These are phyloP conservation scores for Penicillium sp. DNA, from an alignment of 2,329 filamentous ascomycete genomes.

Conservation along the genomic window DNA sequence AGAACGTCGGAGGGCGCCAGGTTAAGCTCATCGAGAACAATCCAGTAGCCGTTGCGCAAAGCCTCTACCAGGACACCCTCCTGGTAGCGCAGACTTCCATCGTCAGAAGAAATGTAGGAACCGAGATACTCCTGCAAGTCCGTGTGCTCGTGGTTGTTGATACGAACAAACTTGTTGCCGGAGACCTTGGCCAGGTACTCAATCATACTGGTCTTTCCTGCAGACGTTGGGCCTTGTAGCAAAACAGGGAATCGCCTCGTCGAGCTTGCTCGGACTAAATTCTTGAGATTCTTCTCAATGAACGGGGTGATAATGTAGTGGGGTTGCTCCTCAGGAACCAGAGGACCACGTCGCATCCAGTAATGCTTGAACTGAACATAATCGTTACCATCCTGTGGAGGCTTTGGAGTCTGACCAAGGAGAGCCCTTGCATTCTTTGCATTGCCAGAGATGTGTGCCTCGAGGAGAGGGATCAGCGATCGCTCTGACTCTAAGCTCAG, in stretches of 20 bases:
- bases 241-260: conserved; percentile 90
- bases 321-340: conserved; percentile 65
- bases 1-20: conserved; percentile 94
- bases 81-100: conserved; percentile 85
- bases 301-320: conserved; percentile 98
- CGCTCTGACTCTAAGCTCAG: conserved; percentile 79
- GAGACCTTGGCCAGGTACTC: conserved; percentile 96
- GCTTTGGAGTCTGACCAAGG: conserved; percentile 72
- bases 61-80: conserved; percentile 93
- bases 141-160: conserved; percentile 99
- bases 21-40: conserved; percentile 96
- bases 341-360: conserved; percentile 78
- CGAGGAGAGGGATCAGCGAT: conserved; percentile 73
- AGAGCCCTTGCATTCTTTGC: conserved; percentile 69
- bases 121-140: conserved; percentile 97
- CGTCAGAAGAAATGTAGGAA: conserved; percentile 81
- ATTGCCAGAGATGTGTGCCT: conserved; percentile 72
- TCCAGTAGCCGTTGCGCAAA: conserved; percentile 91
- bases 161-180: conserved; percentile 94
- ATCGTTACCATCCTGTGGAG: conserved; percentile 69
- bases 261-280: conserved; percentile 88
- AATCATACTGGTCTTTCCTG: conserved; percentile 99
- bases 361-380: conserved; percentile 89
- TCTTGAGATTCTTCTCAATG: conserved; percentile 90
- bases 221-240: conserved; percentile 93